These are phyloP conservation scores for Zygoascus ofunaensis DNA, from an alignment of 805 yeast genomes.

Conservation along the genomic window DNA sequence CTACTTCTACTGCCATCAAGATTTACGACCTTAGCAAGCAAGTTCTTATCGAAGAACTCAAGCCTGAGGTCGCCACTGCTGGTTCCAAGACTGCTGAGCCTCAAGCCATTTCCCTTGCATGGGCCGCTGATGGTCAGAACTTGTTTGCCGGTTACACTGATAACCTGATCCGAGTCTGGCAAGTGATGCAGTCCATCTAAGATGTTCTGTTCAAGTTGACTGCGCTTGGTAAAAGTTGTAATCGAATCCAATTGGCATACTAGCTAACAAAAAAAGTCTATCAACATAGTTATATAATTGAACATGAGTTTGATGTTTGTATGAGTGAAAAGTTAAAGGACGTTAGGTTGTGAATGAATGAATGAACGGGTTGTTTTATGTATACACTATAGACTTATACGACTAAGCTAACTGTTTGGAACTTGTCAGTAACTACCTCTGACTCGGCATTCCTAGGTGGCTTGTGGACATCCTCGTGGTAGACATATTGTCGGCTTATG, in stretches of 20 bases:
- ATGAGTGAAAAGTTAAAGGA: background rate
- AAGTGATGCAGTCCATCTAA: conserved; percentile 67
- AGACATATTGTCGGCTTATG: too few species aligned
- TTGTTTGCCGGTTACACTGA: conserved; percentile 99
- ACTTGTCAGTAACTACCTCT: too few species aligned
- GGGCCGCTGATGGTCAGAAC: conserved; percentile 99
- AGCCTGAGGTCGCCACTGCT: conserved; percentile 87
- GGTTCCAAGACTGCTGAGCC: conserved; percentile 91
- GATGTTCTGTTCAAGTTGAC: background rate
- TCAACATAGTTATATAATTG: background rate
- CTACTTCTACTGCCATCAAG: conserved; percentile 96
- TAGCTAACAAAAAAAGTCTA: background rate
- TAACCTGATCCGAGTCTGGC: conserved; percentile 99
- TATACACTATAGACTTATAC: too few species aligned
- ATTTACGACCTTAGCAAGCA: conserved; percentile 96
- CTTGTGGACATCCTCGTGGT: too few species aligned
- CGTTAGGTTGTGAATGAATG: too few species aligned
- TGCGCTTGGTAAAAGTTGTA: background rate
- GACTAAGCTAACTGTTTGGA: too few species aligned
- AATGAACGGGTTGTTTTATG: too few species aligned
- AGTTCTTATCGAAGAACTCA: conserved; percentile 89
- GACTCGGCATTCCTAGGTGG: too few species aligned
- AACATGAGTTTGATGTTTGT: background rate
- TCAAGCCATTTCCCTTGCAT: conserved; percentile 94
- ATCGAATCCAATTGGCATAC: too few species aligned